Percentiles rank a stretch among this genome's conserved stretches.
phyloP scores from a whole-genome alignment of 192 early-diverging fungal genomes.

The Cetraspora pellucida region DNA sequence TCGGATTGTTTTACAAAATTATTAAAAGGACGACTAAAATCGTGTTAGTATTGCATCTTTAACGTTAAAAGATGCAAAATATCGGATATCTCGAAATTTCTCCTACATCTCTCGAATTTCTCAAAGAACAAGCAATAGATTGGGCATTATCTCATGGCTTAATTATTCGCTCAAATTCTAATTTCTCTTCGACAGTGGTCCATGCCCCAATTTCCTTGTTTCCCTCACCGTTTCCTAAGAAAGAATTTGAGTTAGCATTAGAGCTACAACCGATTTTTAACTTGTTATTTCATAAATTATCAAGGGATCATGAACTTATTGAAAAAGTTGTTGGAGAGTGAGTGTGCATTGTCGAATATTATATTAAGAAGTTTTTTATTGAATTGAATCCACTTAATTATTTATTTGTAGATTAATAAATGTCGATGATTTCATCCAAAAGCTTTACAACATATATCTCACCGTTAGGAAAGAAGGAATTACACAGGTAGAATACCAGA shows the following conservation, averaged over 20 bases:
- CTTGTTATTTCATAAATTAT: conserved; percentile 75
- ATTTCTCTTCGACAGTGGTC: conserved; percentile 49
- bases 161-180: conserved; percentile 66
- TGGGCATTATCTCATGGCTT: conserved; percentile 84
- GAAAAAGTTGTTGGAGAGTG: conserved; percentile 71
- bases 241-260: conserved; percentile 71
- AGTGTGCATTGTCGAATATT: background rate
- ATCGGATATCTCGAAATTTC: background rate
- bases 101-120: conserved; percentile 32
- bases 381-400: conserved; percentile 6
- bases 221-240: conserved; percentile 81
- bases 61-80: background rate
- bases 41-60: too few species aligned
- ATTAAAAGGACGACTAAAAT: too few species aligned
- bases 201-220: conserved; percentile 87
- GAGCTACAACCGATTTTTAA: conserved; percentile 81
- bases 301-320: conserved; percentile 78
- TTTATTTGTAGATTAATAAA: conserved; percentile 56
- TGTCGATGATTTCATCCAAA: conserved; percentile 83
- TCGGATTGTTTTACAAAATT: too few species aligned
- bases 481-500: conserved; percentile 50
- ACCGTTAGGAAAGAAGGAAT: conserved; percentile 59
- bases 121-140: conserved; percentile 70
- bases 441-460: conserved; percentile 78
- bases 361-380: background rate